Evolutionary conservation across 2,329 filamentous ascomycete species (phyloP), one percentile per base, ranked within the genome.

Genomic region (Beauveria sp.): DNA sequence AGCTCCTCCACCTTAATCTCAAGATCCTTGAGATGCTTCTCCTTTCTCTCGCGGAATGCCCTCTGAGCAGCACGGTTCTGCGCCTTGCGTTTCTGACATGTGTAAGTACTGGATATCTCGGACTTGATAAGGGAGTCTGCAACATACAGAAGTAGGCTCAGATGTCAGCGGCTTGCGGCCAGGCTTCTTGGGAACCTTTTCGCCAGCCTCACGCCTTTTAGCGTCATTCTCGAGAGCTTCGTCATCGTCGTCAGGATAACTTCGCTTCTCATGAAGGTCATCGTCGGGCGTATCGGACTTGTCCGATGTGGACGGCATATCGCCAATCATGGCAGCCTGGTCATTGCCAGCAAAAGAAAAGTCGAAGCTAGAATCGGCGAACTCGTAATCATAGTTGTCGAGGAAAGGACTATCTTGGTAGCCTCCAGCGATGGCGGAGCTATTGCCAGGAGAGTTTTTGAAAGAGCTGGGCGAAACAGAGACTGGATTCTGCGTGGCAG

Each of bases 151-250:
- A 68, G 90, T 98, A 26, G 95, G 95, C 75, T 98, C 95, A 24
- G 91, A 96, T 53, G 91, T 98, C 69, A 98, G 81, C 22, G 93
- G 95, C 80, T 99, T 99, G 65, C 95, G 86, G 56, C 95, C 95
- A 5, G 95, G 93, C 78, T 98, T 99, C 85, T 98, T 98, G 26
- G 91, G 86, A 49, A 88, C 82, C 76, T 95, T 96, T 50, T 93
- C 91, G 61, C 91, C 87, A 63, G 88, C 86, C 75, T 96, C 92
- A 64, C 90, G 85, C 66, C 91, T 85, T 79, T 93, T 95, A 63
- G 80, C 75, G 18, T 77, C 76, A 49, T 77, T 77, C 60, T 78
- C 75, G 20, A 70, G n/a, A 18, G 7, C 69, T 43, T 69, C 71
- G 31, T 76, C 88, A 1, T 86, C 86, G 14, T 89, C 85, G 54